Evolutionary conservation across 2,329 filamentous ascomycete genomes (phyloP), one percentile per base, ranked within the genome.

Genomic region (Pseudocercospora macadamiae): DNA sequence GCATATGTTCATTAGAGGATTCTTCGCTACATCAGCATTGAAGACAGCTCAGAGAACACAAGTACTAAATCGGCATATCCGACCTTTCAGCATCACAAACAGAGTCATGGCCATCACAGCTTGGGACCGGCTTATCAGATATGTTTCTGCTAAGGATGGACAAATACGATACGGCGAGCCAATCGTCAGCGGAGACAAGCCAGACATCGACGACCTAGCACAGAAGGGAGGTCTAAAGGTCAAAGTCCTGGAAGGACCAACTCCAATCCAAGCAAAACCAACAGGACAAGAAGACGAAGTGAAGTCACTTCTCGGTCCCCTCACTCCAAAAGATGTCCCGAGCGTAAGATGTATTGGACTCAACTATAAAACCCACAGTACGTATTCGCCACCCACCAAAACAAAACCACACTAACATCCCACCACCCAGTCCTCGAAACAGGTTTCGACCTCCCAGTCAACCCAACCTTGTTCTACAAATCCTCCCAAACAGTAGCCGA

Each of bases 401-500:
- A 32, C 3, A 37, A 16, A 7, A 39, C 5, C 30, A 44, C 47
- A 21, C n/a, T 25, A n/a, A 28, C 10, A 42, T 23, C 21, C 36
- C 34, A 23, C 19, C 28, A 1, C 16, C 10, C 47, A 68, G 70
- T 74, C 61, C 68, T 73, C 23, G 72, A 75, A 61, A 82, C 87
- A 23, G 85, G 84, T 61, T 82, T 90, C 76, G 82, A 88, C 1
- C 80, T 89, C 59, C 89, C 89, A 1, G 82, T 84, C 68, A 89
- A 86, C 64, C 90, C 90, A 0, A 81, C 91, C 8, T 75, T 93
- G 16, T 93, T 93, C 75, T 88, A 86, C 76, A 91, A 91, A 74
- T 89, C 89, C 3, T 72, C 80, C 5, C 89, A 88, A 2, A 78
- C 89, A 0, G 79, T 91, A 21, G 73, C 82, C 0, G 88, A 88